Evolutionary conservation across 495 filamentous ascomycete genomes (phyloP).

Genomic region (Aspergillus nidulans): DNA sequence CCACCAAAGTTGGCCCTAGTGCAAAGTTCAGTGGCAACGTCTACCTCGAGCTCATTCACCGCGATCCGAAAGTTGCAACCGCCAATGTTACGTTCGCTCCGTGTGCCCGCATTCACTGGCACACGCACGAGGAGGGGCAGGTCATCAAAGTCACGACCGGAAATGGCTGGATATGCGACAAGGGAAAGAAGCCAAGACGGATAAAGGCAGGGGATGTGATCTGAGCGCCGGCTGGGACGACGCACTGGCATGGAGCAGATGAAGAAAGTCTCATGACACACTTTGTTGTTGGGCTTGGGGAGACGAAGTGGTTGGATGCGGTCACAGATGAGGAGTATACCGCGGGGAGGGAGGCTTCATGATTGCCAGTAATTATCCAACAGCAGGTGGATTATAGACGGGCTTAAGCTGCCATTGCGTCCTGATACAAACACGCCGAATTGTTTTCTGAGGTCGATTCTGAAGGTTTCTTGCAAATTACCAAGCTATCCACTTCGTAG

Average conservation of each 20-base stretch:
- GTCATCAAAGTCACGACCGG: slow-evolving; percentile 19
- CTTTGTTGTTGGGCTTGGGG: slow-evolving; percentile 19
- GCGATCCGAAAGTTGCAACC: slow-evolving; percentile 4
- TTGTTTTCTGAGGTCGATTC: too few relatives aligned
- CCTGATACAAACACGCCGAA: too few relatives aligned
- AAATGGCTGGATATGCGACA: slow-evolving; percentile 23
- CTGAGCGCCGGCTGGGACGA: slow-evolving; percentile 21
- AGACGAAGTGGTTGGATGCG: slow-evolving; percentile 14
- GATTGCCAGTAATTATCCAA: too few relatives aligned
- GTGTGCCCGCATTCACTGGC: slow-evolving; percentile 24
- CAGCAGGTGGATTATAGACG: too few relatives aligned
- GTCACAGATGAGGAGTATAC: slow-evolving; percentile 22
- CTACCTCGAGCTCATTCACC: slow-evolving; percentile 15
- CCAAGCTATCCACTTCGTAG: too few relatives aligned
- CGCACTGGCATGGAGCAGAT: slow-evolving; percentile 23
- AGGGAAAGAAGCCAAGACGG: slow-evolving; percentile 9
- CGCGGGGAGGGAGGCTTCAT: background rate
- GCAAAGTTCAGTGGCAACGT: slow-evolving; percentile 22
- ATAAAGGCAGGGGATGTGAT: slow-evolving; percentile 21
- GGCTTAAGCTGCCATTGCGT: too few relatives aligned
- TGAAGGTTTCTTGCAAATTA: too few relatives aligned
- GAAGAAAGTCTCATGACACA: slow-evolving; percentile 18
- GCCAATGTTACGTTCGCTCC: slow-evolving; percentile 23
- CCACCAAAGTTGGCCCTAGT: background rate
- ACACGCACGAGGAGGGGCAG: slow-evolving; percentile 23